Conservation (phyloP, 495 filamentous ascomycete species). For the Lasiosphaeria ovina region DNA sequence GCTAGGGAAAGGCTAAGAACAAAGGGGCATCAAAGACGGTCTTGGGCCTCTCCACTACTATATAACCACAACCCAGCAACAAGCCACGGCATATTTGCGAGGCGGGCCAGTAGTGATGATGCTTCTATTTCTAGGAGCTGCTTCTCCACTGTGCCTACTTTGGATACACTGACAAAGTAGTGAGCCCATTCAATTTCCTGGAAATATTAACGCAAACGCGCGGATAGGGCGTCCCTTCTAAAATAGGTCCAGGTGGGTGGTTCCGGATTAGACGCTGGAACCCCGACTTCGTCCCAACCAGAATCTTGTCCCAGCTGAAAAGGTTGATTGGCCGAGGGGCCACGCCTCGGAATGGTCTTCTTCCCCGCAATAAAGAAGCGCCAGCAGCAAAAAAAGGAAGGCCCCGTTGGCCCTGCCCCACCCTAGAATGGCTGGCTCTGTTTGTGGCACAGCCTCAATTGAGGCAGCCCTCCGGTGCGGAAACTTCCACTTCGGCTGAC, state of each 20-base stretch:
- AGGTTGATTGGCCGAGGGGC: conserved; percentile 19
- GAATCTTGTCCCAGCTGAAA: conserved; percentile 11
- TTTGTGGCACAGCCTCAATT: not conserved
- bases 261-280: too few species aligned
- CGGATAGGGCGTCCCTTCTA: too few species aligned
- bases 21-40: not conserved
- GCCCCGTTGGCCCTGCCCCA: too few species aligned
- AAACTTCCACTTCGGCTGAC: not conserved
- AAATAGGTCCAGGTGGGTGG: too few species aligned
- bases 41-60: not conserved
- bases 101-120: too few species aligned
- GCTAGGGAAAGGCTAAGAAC: not conserved
- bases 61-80: not conserved
- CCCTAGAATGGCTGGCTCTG: too few species aligned
- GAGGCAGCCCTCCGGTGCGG: not conserved
- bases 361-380: too few species aligned
- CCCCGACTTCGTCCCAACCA: conserved; percentile 1
- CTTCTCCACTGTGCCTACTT: too few species aligned
- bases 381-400: too few species aligned
- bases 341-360: conserved; percentile 12
- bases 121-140: too few species aligned
- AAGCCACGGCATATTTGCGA: not conserved
- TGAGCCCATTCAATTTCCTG: too few species aligned
- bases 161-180: not conserved
- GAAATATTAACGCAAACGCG: too few species aligned